phyloP scores from a whole-genome alignment of 345 rosid genomes.

The Fremontodendron californicum region DNA sequence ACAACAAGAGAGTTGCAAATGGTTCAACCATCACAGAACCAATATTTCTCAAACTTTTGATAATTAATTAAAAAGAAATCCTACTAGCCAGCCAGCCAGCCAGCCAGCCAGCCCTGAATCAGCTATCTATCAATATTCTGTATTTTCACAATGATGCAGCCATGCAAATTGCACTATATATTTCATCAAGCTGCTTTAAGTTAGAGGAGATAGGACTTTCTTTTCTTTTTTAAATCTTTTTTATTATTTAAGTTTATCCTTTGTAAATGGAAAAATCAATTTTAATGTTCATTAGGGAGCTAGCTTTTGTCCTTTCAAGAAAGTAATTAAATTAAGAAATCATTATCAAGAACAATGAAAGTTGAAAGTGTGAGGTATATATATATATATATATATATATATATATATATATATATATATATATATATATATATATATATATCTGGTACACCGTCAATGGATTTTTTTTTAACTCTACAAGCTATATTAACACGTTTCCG shows the following conservation, averaged over 20 bases:
- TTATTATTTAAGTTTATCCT: background rate
- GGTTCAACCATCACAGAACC: conserved; percentile 66
- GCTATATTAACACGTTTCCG: too few species aligned
- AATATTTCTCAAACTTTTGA: conserved; percentile 68
- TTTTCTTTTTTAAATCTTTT: background rate
- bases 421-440: too few species aligned
- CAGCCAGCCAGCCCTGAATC: background rate
- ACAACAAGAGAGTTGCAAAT: conserved; percentile 70
- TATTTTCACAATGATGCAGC: conserved; percentile 1
- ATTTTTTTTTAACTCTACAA: too few species aligned
- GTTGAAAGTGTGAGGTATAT: background rate
- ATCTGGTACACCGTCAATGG: too few species aligned
- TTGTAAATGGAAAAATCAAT: conserved; percentile 16
- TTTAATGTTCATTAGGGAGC: conserved; percentile 9
- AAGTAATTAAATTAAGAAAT: background rate
- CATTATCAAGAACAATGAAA: background rate
- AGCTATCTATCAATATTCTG: background rate
- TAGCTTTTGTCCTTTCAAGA: conserved; percentile 1
- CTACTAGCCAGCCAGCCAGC: conserved; percentile 3
- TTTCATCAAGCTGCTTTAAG: conserved; percentile 14
- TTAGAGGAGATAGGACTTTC: conserved; percentile 37
- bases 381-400: too few species aligned
- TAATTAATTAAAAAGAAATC: background rate
- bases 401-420: too few species aligned
- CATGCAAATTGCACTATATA: conserved; percentile 1